These are phyloP conservation scores for Tuber indicum DNA, from an alignment of 495 filamentous ascomycete genomes.

Conservation along the genomic window DNA sequence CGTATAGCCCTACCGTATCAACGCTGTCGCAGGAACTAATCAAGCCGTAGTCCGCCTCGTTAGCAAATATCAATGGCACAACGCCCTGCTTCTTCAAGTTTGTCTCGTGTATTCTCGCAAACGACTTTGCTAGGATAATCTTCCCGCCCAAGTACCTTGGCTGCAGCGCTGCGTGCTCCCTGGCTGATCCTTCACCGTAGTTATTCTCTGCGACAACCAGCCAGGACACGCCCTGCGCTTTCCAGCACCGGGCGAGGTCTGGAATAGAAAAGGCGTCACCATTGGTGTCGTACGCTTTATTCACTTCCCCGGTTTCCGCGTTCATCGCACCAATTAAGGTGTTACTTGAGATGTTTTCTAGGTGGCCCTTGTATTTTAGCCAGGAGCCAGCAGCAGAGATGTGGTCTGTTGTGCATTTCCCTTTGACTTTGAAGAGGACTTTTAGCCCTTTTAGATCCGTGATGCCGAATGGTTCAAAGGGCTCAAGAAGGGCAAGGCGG, in stretches of 20 bases:
- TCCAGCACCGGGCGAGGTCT: slow-evolving; percentile 77
- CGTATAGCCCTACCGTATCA: slow-evolving; percentile 69
- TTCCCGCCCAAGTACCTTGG: slow-evolving; percentile 86
- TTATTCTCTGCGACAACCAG: slow-evolving; percentile 94
- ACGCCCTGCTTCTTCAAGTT: slow-evolving; percentile 99
- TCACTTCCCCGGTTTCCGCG: slow-evolving; percentile 83
- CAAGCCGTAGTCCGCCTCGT: slow-evolving; percentile 78
- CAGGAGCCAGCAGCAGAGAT: slow-evolving; percentile 96
- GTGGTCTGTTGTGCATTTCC: slow-evolving; percentile 97
- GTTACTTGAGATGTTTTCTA: slow-evolving; percentile 94
- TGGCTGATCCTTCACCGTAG: slow-evolving; percentile 92
- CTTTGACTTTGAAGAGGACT: slow-evolving; percentile 89
- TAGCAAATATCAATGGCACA: slow-evolving; percentile 79
- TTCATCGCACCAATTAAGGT: slow-evolving; percentile 92
- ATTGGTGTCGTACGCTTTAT: slow-evolving; percentile 77
- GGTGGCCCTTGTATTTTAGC: slow-evolving; percentile 98
- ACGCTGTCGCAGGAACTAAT: slow-evolving; percentile 78
- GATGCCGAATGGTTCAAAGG: slow-evolving; percentile 76
- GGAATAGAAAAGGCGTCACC: slow-evolving; percentile 65
- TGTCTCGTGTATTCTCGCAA: slow-evolving; percentile 96
- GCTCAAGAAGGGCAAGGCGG: slow-evolving; percentile 83
- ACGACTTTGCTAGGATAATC: slow-evolving; percentile 81
- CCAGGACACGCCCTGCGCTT: slow-evolving; percentile 63
- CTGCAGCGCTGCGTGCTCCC: slow-evolving; percentile 95
- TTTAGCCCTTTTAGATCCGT: slow-evolving; percentile 64